A percentile compares a stretch with the other conserved stretches of the same genome.
Evolutionary conservation across 805 yeast genomes (phyloP).

Genomic region (Candida germanica): DNA sequence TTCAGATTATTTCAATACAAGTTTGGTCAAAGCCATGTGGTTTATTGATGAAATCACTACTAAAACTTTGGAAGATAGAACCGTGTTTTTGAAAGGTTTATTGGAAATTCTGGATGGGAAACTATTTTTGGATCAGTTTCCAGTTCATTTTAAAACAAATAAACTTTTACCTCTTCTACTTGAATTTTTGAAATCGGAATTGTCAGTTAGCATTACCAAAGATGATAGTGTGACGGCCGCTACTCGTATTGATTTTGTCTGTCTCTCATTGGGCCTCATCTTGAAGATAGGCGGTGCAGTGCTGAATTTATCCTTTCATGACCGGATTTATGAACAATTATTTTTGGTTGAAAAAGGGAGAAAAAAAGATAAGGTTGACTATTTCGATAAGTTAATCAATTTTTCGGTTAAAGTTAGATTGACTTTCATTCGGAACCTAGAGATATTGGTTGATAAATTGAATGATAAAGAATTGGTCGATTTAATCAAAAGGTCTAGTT

Average conservation of each 20-base stretch:
- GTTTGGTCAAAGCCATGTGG: slow-evolving; percentile 74
- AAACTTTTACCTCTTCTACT: slow-evolving; percentile 73
- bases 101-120: slow-evolving; percentile 25
- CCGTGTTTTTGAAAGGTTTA: slow-evolving; percentile 66
- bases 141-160: slow-evolving; percentile 49
- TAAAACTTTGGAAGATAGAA: slow-evolving; percentile 62
- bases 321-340: slow-evolving; percentile 53
- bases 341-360: slow-evolving; percentile 24
- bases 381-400: slow-evolving; percentile 25
- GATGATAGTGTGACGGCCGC: slow-evolving; percentile 19
- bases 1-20: slow-evolving; percentile 76
- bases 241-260: slow-evolving; percentile 31
- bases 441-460: slow-evolving; percentile 46
- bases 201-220: slow-evolving; percentile 19
- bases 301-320: slow-evolving; percentile 77
- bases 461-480: slow-evolving; percentile 50
- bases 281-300: slow-evolving; percentile 61
- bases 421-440: slow-evolving; percentile 43
- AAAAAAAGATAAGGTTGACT: slow-evolving; percentile 16
- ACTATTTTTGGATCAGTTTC: slow-evolving; percentile 29
- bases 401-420: slow-evolving; percentile 32
- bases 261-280: slow-evolving; percentile 51
- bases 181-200: slow-evolving; percentile 46
- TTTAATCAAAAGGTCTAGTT: slow-evolving; percentile 43
- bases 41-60: slow-evolving; percentile 82